Percentiles rank a stretch among this genome's conserved stretches.
Evolutionary conservation across 2,329 filamentous ascomycete species (phyloP).

Genomic region (Aspergillus phoenicis): DNA sequence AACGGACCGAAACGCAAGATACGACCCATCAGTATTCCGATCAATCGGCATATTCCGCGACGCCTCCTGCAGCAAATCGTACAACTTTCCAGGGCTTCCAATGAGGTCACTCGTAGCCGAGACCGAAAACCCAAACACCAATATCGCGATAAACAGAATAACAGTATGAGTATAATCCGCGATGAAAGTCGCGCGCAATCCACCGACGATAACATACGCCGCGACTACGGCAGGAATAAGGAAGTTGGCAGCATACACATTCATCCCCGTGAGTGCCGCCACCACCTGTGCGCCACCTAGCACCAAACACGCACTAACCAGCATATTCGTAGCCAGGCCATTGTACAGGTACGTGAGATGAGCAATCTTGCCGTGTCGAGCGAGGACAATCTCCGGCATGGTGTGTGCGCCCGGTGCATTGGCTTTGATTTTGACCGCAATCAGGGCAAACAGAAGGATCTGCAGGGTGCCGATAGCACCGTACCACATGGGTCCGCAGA

Average conservation of each 20-base stretch:
- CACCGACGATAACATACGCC: slow-evolving; percentile 46
- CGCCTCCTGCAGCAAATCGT: slow-evolving; percentile 42
- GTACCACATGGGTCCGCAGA: slow-evolving; percentile 49
- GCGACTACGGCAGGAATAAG: slow-evolving; percentile 45
- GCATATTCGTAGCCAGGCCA: slow-evolving; percentile 45
- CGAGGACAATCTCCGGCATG: slow-evolving; percentile 47
- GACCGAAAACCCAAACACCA: slow-evolving; percentile 45
- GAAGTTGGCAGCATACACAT: slow-evolving; percentile 47
- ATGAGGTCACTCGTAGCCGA: slow-evolving; percentile 35
- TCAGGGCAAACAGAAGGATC: slow-evolving; percentile 46
- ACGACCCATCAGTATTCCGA: slow-evolving; percentile 35
- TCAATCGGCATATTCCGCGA: slow-evolving; percentile 36
- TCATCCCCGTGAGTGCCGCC: slow-evolving; percentile 44
- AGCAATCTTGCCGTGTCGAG: slow-evolving; percentile 40
- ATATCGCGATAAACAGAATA: slow-evolving; percentile 44
- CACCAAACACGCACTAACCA: slow-evolving; percentile 45
- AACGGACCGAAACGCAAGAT: slow-evolving; percentile 42
- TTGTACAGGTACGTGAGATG: slow-evolving; percentile 47
- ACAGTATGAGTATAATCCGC: slow-evolving; percentile 48
- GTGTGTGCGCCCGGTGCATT: slow-evolving; percentile 47
- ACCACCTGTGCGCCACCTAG: slow-evolving; percentile 45
- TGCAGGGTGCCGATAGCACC: slow-evolving; percentile 44
- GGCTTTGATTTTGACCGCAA: slow-evolving; percentile 48
- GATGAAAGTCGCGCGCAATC: slow-evolving; percentile 45
- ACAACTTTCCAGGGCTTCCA: slow-evolving; percentile 39